phyloP scores from a whole-genome alignment of 768 basidiomycete species.

The Pleurotus eryngii region DNA sequence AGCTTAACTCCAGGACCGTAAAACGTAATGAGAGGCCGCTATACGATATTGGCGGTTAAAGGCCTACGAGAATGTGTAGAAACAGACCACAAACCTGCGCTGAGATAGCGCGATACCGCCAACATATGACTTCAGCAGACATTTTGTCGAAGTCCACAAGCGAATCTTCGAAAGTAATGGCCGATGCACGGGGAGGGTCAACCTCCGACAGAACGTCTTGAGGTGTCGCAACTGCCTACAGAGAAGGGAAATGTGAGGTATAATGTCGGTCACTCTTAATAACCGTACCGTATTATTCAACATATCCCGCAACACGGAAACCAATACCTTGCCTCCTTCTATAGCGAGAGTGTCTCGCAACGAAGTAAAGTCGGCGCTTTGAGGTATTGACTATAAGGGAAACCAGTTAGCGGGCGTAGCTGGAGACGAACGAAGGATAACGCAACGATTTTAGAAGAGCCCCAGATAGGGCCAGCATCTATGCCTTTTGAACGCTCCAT shows the following conservation, averaged over 20 bases:
- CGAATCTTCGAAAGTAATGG: conserved; percentile 52
- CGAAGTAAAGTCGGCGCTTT: conserved; percentile 45
- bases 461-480: conserved; percentile 78
- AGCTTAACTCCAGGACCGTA: conserved; percentile 15
- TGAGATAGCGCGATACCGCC: conserved; percentile 58
- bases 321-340: conserved; percentile 68
- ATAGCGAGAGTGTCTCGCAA: conserved; percentile 59
- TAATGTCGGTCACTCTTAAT: neutral
- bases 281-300: conserved; percentile 47
- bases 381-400: conserved; percentile 46
- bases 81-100: conserved; percentile 53
- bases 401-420: no score
- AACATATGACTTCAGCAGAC: conserved; percentile 52
- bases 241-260: neutral
- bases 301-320: conserved; percentile 66
- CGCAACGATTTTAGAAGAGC: conserved; percentile 48
- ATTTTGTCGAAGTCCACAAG: conserved; percentile 53
- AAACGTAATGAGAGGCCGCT: conserved; percentile 7
- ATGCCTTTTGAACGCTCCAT: conserved; percentile 64
- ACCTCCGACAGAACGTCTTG: conserved; percentile 33
- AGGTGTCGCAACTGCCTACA: conserved; percentile 44
- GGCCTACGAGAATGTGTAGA: no score
- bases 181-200: conserved; percentile 46
- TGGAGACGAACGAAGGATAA: conserved; percentile 1
- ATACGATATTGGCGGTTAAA: neutral